Conservation (phyloP, 176 grass and related monocot species). For the Otatea glauca region DNA sequence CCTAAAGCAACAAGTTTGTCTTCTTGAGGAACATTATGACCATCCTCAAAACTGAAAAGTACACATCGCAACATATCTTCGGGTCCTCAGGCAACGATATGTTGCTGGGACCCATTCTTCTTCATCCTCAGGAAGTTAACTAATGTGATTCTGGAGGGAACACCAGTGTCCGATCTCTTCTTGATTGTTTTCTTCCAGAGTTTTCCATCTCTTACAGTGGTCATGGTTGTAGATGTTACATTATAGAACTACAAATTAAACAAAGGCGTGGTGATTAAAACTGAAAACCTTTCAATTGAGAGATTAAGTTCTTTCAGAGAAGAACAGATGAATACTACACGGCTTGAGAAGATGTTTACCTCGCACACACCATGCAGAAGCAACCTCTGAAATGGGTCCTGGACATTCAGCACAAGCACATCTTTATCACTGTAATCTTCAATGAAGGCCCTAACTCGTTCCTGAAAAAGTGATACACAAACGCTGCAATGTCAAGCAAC, state of each 20-base stretch:
- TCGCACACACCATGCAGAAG: constrained; percentile 88
- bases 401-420: constrained; percentile 74
- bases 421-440: constrained; percentile 46
- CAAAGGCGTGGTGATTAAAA: not conserved
- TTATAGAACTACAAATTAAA: constrained; percentile 72
- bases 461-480: constrained; percentile 43
- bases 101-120: constrained; percentile 66
- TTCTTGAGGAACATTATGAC: not conserved
- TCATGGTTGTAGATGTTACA: constrained; percentile 55
- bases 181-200: constrained; percentile 69
- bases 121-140: constrained; percentile 71
- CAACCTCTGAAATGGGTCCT: constrained; percentile 12
- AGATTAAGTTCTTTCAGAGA: not conserved
- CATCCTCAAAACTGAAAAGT: not conserved
- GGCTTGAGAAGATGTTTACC: constrained; percentile 50
- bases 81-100: not conserved
- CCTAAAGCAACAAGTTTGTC: constrained; percentile 13
- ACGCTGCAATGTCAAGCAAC: not conserved
- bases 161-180: constrained; percentile 58
- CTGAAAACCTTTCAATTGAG: no score
- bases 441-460: constrained; percentile 61
- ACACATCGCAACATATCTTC: not conserved
- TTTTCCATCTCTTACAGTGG: constrained; percentile 57
- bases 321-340: not conserved
- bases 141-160: constrained; percentile 69